Conservation (phyloP, 2,329 filamentous ascomycete species). For the Arthroderma sp. region DNA sequence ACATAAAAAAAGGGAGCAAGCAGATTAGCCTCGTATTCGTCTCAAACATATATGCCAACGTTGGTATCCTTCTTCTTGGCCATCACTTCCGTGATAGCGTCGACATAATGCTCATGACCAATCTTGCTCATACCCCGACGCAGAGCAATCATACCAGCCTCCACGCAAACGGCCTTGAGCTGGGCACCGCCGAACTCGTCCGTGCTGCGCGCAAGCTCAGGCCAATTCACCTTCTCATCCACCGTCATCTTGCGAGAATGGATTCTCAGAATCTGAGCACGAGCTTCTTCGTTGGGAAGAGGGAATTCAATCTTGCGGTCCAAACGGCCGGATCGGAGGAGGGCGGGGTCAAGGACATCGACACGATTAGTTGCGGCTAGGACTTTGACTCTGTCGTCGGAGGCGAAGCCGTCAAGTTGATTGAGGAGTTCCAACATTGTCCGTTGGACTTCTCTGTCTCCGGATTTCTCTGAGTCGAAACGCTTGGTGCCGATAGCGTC, state of each 20-base stretch:
- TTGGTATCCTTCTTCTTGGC: constrained; percentile 74
- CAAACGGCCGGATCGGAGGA: constrained; percentile 80
- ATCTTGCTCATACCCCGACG: constrained; percentile 92
- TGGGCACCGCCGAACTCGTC: constrained; percentile 97
- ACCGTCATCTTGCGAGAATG: constrained; percentile 98
- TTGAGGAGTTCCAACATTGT: constrained; percentile 99
- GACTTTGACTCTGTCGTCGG: constrained; percentile 92
- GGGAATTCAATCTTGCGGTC: constrained; percentile 98
- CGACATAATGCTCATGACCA: constrained; percentile 94
- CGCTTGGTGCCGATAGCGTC: constrained; percentile 98
- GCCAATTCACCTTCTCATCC: constrained; percentile 86
- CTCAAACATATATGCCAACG: constrained; percentile 32
- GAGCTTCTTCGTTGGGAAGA: constrained; percentile 90
- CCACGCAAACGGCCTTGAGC: constrained; percentile 96
- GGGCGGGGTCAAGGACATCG: constrained; percentile 81
- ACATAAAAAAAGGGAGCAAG: constrained; percentile 3
- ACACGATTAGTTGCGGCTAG: constrained; percentile 89
- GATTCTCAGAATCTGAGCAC: constrained; percentile 93
- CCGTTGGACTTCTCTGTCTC: constrained; percentile 92
- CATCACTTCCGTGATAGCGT: constrained; percentile 89
- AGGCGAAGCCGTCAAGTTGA: constrained; percentile 95
- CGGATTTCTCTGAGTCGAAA: constrained; percentile 96
- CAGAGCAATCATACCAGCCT: constrained; percentile 97
- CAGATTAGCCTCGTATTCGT: not conserved
- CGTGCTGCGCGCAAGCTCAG: constrained; percentile 85